phyloP scores from a whole-genome alignment of 495 filamentous ascomycete genomes.

The Penicillium coprophilum region DNA sequence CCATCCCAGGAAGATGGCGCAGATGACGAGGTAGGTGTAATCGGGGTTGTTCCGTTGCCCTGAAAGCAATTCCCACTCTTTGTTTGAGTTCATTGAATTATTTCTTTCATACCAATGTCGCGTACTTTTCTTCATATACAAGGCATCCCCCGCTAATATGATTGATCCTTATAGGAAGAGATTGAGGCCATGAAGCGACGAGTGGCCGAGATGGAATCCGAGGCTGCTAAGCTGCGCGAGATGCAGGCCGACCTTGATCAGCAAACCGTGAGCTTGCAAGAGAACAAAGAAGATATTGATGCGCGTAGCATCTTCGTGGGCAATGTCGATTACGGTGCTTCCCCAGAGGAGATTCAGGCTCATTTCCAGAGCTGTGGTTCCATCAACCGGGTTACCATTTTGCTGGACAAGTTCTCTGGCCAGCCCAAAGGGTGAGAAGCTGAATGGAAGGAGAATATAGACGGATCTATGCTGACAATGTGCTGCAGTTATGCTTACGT shows the following conservation, averaged over 20 bases:
- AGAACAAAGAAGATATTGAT: slow-evolving; percentile 96
- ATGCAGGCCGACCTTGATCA: slow-evolving; percentile 92
- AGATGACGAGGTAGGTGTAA: slow-evolving; percentile 46
- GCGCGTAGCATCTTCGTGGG: slow-evolving; percentile 96
- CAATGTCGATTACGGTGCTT: slow-evolving; percentile 97
- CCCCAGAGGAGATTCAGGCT: slow-evolving; percentile 97
- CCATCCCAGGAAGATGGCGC: slow-evolving; percentile 40
- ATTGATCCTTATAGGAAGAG: slow-evolving; percentile 64
- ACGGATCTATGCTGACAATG: slow-evolving; percentile 46
- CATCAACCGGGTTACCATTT: slow-evolving; percentile 97
- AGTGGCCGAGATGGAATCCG: slow-evolving; percentile 97
- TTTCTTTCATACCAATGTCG: background rate
- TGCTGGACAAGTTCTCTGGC: slow-evolving; percentile 96
- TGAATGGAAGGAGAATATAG: background rate
- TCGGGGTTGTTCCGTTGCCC: background rate
- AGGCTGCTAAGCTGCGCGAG: slow-evolving; percentile 93
- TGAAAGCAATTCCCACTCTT: slow-evolving; percentile 10
- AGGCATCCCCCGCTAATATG: slow-evolving; percentile 9
- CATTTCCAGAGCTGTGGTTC: slow-evolving; percentile 97
- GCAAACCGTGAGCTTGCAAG: slow-evolving; percentile 74
- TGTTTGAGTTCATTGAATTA: background rate
- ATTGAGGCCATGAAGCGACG: slow-evolving; percentile 97
- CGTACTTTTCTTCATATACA: slow-evolving; percentile 2
- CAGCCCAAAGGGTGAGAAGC: slow-evolving; percentile 90
- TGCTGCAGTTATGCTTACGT: slow-evolving; percentile 90